A percentile compares a stretch with the other conserved stretches of the same genome.
Conservation (phyloP, 2,329 filamentous ascomycete species). For the Atkinsonella hypoxylon region DNA sequence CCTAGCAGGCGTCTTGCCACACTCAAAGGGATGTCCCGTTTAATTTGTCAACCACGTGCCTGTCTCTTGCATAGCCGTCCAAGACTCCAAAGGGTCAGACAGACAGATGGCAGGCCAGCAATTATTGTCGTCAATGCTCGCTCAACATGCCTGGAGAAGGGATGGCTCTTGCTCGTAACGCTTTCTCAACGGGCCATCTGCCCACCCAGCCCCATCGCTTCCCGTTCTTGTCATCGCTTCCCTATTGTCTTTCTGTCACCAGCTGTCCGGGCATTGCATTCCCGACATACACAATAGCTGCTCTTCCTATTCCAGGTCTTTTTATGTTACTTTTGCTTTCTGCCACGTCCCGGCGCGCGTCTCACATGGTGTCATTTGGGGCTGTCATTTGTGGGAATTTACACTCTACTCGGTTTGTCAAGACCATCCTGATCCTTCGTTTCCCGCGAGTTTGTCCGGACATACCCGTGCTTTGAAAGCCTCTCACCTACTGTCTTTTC, state of each 20-base stretch:
- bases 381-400: neutral
- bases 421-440: neutral
- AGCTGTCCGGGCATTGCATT: constrained; percentile 2
- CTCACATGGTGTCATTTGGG: neutral
- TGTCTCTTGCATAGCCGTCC: too few relatives aligned
- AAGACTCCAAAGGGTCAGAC: too few relatives aligned
- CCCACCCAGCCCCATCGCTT: neutral
- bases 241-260: neutral
- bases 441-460: neutral
- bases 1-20: too few relatives aligned
- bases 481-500: neutral
- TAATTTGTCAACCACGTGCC: too few relatives aligned
- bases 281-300: constrained; percentile 3
- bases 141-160: neutral
- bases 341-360: constrained; percentile 3
- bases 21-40: too few relatives aligned
- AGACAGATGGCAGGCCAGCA: too few relatives aligned
- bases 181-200: too few relatives aligned
- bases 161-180: neutral
- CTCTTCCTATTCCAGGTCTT: neutral
- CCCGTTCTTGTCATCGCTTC: neutral
- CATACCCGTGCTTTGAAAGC: neutral
- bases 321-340: neutral
- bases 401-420: neutral
- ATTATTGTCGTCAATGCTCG: too few relatives aligned